A percentile compares a stretch with the other conserved stretches of the same genome.
Evolutionary conservation across 768 basidiomycete species (phyloP).

Genomic region (Dacryopinax spathularia): DNA sequence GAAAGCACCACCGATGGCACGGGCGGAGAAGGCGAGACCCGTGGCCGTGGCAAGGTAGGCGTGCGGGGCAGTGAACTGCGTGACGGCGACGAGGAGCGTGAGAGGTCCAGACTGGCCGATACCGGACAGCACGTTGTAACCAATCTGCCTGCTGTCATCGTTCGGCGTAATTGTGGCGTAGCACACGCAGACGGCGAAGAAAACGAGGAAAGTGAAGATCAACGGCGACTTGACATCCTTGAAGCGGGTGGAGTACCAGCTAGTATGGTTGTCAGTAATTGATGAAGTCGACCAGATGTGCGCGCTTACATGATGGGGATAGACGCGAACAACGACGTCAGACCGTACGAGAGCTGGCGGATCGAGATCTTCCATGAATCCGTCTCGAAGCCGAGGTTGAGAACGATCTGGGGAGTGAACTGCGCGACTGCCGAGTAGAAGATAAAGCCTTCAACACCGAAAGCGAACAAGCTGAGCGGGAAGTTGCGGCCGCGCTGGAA

Average conservation of each 20-base stretch:
- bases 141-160: constrained; percentile 5
- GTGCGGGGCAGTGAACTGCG: constrained; percentile 10
- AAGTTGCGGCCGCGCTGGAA: constrained; percentile 9
- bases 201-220: constrained; percentile 7
- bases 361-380: constrained; percentile 9
- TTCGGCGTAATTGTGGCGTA: constrained; percentile 5
- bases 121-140: constrained; percentile 6
- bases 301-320: constrained; percentile 4
- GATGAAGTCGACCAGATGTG: background rate
- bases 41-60: constrained; percentile 8
- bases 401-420: constrained; percentile 9
- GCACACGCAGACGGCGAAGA: constrained; percentile 8
- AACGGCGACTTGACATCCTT: constrained; percentile 9
- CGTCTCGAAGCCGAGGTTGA: constrained; percentile 10
- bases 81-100: constrained; percentile 8
- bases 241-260: constrained; percentile 6
- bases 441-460: constrained; percentile 9
- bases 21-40: constrained; percentile 9
- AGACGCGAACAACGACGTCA: background rate
- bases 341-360: constrained; percentile 4
- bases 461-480: constrained; percentile 6
- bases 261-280: background rate
- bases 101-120: constrained; percentile 9
- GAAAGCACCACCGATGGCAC: constrained; percentile 11
- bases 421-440: background rate